Evolutionary conservation across 371 early-diverging fungal genomes (phyloP).

Genomic region (Capillidium rhysosporum): DNA sequence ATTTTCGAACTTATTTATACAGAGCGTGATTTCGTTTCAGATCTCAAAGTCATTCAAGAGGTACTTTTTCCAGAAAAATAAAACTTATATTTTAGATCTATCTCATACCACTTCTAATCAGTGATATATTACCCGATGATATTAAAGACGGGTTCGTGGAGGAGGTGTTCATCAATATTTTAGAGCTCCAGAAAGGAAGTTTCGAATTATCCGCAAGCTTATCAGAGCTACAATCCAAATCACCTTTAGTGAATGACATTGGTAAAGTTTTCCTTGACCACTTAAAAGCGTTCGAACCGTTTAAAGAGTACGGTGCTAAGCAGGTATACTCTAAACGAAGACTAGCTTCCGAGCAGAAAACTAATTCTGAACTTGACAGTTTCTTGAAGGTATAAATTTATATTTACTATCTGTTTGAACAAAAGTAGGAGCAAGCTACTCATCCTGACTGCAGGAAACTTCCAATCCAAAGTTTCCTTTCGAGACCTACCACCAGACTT

Average conservation of each 20-base stretch:
- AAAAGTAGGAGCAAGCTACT: constrained; percentile 36
- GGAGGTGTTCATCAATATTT: constrained; percentile 63
- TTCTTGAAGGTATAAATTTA: neutral
- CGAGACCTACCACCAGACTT: constrained; percentile 68
- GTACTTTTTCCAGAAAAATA: constrained; percentile 16
- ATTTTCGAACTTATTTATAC: constrained; percentile 80
- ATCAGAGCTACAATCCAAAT: constrained; percentile 41
- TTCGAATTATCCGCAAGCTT: constrained; percentile 38
- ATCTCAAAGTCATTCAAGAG: constrained; percentile 45
- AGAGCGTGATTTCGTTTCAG: constrained; percentile 74
- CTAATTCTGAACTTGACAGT: constrained; percentile 18
- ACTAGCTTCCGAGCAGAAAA: constrained; percentile 53
- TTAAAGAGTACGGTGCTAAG: constrained; percentile 72
- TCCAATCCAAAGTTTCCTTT: constrained; percentile 59
- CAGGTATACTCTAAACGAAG: constrained; percentile 63
- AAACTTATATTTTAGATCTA: constrained; percentile 21
- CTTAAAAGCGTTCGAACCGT: constrained; percentile 48
- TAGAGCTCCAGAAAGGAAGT: constrained; percentile 47
- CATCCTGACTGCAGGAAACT: constrained; percentile 62
- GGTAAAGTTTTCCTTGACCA: constrained; percentile 67
- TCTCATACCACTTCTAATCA: constrained; percentile 46
- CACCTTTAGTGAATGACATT: constrained; percentile 45
- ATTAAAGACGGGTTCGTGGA: constrained; percentile 40
- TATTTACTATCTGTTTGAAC: neutral
- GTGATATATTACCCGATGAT: constrained; percentile 33